Conservation (phyloP, 225 moss, liverwort and hornwort genomes). For the Bryum argenteum region DNA sequence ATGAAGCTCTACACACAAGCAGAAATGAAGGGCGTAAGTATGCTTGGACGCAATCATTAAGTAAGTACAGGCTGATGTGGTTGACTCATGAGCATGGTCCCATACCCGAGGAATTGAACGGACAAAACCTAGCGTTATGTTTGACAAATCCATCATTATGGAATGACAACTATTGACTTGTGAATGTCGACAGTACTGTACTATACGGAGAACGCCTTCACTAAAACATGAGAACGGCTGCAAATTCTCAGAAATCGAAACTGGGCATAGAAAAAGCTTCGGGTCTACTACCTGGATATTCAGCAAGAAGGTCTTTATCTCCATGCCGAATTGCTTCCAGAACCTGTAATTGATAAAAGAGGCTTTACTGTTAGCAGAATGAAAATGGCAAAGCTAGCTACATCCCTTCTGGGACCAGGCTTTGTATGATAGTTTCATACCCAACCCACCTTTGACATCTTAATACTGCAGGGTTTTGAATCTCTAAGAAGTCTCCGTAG, state of each 20-base stretch:
- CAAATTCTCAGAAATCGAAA: constrained; percentile 16
- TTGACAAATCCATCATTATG: constrained; percentile 19
- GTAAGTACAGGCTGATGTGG: constrained; percentile 22
- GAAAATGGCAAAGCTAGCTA: constrained; percentile 13
- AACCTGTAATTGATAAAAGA: constrained; percentile 47
- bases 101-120: constrained; percentile 26
- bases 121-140: constrained; percentile 36
- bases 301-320: constrained; percentile 56
- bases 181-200: constrained; percentile 29
- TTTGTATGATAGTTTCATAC: neutral
- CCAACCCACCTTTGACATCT: constrained; percentile 16
- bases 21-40: constrained; percentile 29
- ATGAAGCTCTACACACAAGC: constrained; percentile 56
- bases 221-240: neutral
- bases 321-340: constrained; percentile 71
- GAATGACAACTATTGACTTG: constrained; percentile 31
- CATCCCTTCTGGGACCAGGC: constrained; percentile 9
- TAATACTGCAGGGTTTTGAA: no score
- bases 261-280: constrained; percentile 24
- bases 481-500: no score
- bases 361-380: constrained; percentile 21
- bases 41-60: constrained; percentile 12
- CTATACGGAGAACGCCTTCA: constrained; percentile 18
- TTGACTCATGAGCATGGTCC: constrained; percentile 30
- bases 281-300: constrained; percentile 53